Evolutionary conservation across 495 filamentous ascomycete genomes (phyloP).

Genomic region (Diplogelasinospora grovesii): DNA sequence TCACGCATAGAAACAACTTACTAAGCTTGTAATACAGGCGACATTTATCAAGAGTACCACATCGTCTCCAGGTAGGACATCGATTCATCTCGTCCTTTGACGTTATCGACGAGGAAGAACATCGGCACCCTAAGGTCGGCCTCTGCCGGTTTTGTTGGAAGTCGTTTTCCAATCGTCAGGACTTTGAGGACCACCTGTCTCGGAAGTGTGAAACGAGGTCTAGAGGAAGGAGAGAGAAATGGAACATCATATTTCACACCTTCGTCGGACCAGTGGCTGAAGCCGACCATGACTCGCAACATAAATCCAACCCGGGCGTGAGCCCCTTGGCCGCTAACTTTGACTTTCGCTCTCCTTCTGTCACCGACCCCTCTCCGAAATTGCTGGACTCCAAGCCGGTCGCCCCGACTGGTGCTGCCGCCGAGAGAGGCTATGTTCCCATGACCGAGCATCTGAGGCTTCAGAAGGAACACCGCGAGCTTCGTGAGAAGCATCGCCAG

Average conservation of each 20-base stretch:
- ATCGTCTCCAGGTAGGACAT: constrained; percentile 22
- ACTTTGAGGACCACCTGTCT: constrained; percentile 19
- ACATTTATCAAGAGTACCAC: constrained; percentile 25
- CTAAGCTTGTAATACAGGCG: no score
- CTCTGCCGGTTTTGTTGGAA: constrained; percentile 28
- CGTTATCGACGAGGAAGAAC: constrained; percentile 18
- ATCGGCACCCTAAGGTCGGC: constrained; percentile 20
- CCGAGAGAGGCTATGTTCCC: constrained; percentile 3
- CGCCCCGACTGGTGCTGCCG: neutral
- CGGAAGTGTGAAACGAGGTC: constrained; percentile 22
- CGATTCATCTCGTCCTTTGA: constrained; percentile 26
- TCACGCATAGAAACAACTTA: no score
- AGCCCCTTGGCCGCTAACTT: no score
- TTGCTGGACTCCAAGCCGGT: neutral
- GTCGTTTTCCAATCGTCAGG: constrained; percentile 12
- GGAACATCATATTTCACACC: constrained; percentile 21
- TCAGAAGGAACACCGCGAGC: constrained; percentile 13
- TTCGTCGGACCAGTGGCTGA: constrained; percentile 9
- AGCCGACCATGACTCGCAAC: no score
- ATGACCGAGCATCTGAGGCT: constrained; percentile 14
- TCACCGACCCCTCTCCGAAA: constrained; percentile 6
- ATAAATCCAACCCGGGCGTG: no score
- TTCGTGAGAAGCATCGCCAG: constrained; percentile 14
- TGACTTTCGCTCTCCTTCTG: constrained; percentile 9
- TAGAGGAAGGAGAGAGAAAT: constrained; percentile 30